Percentiles rank a stretch among this genome's conserved stretches.
Evolutionary conservation across 1,284 basidiomycete genomes (phyloP).

Genomic region (Fistulina hepatica): DNA sequence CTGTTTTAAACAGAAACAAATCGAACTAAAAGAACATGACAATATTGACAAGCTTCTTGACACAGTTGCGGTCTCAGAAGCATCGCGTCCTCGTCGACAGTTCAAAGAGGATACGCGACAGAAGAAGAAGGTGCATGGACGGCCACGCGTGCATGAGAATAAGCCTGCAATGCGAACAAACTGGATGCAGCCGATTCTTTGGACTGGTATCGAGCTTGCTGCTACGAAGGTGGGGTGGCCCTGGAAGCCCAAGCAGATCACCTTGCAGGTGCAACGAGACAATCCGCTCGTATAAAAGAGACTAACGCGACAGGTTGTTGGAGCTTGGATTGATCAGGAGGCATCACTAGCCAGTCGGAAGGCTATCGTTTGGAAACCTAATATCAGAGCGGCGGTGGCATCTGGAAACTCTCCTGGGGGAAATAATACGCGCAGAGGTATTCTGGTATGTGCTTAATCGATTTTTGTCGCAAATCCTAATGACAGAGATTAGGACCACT

Average conservation of each 20-base stretch:
- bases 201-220: neutral
- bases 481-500: slow-evolving; percentile 4
- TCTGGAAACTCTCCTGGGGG: neutral
- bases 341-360: neutral
- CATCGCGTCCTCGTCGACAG: too few species aligned
- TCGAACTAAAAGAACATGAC: too few species aligned
- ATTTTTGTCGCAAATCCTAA: neutral
- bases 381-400: neutral
- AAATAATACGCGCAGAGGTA: neutral
- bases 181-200: neutral
- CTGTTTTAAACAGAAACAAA: too few species aligned
- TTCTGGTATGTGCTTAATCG: neutral
- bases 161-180: too few species aligned
- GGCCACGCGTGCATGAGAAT: too few species aligned
- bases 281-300: neutral
- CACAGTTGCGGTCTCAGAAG: too few species aligned
- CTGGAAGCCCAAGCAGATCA: neutral
- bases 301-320: neutral
- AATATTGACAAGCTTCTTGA: too few species aligned
- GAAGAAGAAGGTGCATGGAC: too few species aligned
- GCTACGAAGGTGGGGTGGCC: neutral
- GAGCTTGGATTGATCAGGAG: neutral
- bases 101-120: too few species aligned
- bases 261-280: neutral
- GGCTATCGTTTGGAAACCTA: too few species aligned